phyloP scores from a whole-genome alignment of 2,329 filamentous ascomycete species.

The Paecilomyces variotii region DNA sequence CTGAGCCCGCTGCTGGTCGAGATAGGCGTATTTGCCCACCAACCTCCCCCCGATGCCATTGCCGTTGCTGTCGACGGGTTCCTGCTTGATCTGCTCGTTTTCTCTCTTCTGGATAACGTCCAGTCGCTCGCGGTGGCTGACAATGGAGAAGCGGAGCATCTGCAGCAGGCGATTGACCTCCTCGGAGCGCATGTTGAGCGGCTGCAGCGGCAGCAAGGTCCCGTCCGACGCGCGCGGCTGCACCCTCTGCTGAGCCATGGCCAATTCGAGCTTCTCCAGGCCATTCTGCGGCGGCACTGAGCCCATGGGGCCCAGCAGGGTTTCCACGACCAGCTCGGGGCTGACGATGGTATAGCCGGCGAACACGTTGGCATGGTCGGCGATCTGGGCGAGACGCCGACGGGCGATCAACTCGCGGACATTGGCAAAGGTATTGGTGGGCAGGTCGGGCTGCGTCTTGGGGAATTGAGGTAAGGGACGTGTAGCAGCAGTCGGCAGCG shows the following conservation, averaged over 20 bases:
- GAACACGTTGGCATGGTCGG: slow-evolving; percentile 38
- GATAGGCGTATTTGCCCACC: slow-evolving; percentile 31
- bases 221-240: slow-evolving; percentile 32
- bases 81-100: slow-evolving; percentile 24
- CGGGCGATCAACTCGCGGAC: slow-evolving; percentile 35
- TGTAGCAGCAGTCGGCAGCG: slow-evolving; percentile 27
- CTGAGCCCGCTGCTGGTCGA: slow-evolving; percentile 31
- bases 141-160: slow-evolving; percentile 37
- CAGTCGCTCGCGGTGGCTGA: slow-evolving; percentile 31
- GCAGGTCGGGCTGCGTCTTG: slow-evolving; percentile 26
- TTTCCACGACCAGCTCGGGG: slow-evolving; percentile 36
- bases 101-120: slow-evolving; percentile 33
- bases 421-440: slow-evolving; percentile 34
- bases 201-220: slow-evolving; percentile 29
- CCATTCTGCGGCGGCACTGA: slow-evolving; percentile 33
- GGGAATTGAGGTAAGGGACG: slow-evolving; percentile 29
- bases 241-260: slow-evolving; percentile 37
- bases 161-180: slow-evolving; percentile 35
- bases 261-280: slow-evolving; percentile 35
- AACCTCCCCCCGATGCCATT: slow-evolving; percentile 22
- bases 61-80: slow-evolving; percentile 20
- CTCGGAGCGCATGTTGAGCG: slow-evolving; percentile 36
- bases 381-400: slow-evolving; percentile 35
- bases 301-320: slow-evolving; percentile 33
- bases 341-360: slow-evolving; percentile 37